These are phyloP conservation scores for Schizophyllum amplum DNA, from an alignment of 1,284 basidiomycete species.

Conservation along the genomic window DNA sequence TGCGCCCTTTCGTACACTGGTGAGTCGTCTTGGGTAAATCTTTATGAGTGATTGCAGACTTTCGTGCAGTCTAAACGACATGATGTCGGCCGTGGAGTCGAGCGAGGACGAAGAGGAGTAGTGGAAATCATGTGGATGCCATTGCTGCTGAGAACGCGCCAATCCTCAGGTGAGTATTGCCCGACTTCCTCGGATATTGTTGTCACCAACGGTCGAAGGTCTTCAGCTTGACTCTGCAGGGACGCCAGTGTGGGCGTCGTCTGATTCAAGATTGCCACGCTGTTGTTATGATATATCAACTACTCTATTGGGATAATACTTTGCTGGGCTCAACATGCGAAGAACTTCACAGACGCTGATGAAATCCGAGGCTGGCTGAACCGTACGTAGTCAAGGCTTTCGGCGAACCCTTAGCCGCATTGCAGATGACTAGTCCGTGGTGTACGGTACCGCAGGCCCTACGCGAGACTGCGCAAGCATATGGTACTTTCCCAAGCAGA, in stretches of 20 bases:
- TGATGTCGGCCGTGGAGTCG: constrained; percentile 20
- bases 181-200: no score
- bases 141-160: background rate
- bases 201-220: no score
- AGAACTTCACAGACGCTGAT: background rate
- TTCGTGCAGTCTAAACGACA: constrained; percentile 17
- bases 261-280: background rate
- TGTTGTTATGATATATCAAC: background rate
- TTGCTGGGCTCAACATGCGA: background rate
- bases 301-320: background rate
- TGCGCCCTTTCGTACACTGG: constrained; percentile 79
- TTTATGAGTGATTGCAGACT: constrained; percentile 18
- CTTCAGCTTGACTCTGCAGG: no score
- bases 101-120: constrained; percentile 16
- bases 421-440: no score
- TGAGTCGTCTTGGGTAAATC: constrained; percentile 26
- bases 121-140: constrained; percentile 11
- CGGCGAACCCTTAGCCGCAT: no score
- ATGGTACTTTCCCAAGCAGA: background rate
- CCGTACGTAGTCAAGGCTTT: no score
- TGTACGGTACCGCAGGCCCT: background rate
- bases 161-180: background rate
- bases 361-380: no score
- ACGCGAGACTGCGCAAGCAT: background rate
- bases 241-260: background rate